Evolutionary conservation across 176 grass and related monocot species (phyloP).

Genomic region (Aegilops bicornis): DNA sequence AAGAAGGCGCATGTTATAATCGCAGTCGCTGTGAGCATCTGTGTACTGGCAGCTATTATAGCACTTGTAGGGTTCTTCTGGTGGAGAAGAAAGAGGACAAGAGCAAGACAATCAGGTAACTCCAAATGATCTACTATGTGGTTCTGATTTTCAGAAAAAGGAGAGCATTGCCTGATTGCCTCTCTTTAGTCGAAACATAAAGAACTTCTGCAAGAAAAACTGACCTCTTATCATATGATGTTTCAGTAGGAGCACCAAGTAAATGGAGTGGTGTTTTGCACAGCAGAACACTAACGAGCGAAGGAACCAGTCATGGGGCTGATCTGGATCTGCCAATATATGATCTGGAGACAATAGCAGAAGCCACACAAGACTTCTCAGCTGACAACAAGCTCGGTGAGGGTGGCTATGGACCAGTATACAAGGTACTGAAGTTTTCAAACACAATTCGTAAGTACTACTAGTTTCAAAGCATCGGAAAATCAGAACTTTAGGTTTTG

Average conservation of each 20-base stretch:
- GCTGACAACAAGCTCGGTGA: constrained; percentile 58
- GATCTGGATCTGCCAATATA: constrained; percentile 54
- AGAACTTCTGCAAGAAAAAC: neutral
- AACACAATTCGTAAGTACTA: neutral
- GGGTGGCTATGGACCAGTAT: constrained; percentile 67
- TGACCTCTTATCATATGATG: neutral
- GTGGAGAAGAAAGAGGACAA: constrained; percentile 44
- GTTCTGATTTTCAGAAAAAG: neutral
- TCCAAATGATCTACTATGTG: neutral
- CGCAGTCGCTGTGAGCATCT: constrained; percentile 34
- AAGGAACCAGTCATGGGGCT: constrained; percentile 33
- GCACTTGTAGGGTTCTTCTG: constrained; percentile 26
- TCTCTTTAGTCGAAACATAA: neutral
- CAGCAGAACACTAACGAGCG: constrained; percentile 28
- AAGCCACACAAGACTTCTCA: constrained; percentile 52
- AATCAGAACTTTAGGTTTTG: neutral
- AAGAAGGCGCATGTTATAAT: constrained; percentile 27
- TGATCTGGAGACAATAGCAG: constrained; percentile 45
- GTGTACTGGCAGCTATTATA: constrained; percentile 27
- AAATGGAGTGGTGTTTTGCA: constrained; percentile 27
- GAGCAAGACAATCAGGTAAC: constrained; percentile 44
- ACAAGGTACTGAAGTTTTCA: constrained; percentile 44
- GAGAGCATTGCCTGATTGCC: neutral
- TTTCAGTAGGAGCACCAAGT: constrained; percentile 24
- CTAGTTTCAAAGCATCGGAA: neutral